A percentile compares a stretch with the other conserved stretches of the same genome.
These are phyloP conservation scores for Microcyclosporella mali DNA, from an alignment of 2,329 filamentous ascomycete species.

Conservation along the genomic window DNA sequence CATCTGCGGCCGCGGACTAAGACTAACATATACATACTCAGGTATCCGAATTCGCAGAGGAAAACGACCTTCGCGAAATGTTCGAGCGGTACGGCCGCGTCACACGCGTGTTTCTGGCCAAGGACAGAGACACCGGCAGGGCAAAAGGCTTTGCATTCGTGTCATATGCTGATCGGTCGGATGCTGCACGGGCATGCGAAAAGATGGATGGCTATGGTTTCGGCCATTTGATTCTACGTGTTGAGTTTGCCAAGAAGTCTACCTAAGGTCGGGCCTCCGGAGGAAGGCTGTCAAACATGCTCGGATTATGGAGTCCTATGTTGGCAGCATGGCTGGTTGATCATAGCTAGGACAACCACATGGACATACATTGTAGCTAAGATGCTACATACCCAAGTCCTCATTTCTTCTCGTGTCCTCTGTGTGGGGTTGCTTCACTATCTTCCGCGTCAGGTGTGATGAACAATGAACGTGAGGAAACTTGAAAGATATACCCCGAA, in stretches of 20 bases:
- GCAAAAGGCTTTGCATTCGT: slow-evolving; percentile 99
- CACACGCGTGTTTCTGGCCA: slow-evolving; percentile 94
- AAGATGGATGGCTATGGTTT: slow-evolving; percentile 97
- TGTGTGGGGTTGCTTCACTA: too few species aligned
- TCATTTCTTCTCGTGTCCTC: too few species aligned
- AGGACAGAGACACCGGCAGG: slow-evolving; percentile 90
- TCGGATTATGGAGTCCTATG: too few species aligned
- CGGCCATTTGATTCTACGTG: slow-evolving; percentile 77
- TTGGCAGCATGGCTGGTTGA: too few species aligned
- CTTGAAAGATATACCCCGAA: too few species aligned
- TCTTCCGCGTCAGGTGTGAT: too few species aligned
- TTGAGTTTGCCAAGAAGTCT: slow-evolving; percentile 73
- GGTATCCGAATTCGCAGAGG: slow-evolving; percentile 96
- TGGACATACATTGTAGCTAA: too few species aligned
- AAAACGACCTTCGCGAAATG: slow-evolving; percentile 90
- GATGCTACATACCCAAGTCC: too few species aligned
- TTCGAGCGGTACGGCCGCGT: slow-evolving; percentile 97
- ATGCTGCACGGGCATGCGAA: slow-evolving; percentile 86
- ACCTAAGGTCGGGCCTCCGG: too few species aligned
- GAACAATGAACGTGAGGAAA: too few species aligned
- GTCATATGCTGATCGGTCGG: slow-evolving; percentile 82
- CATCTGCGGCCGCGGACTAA: slow-evolving; percentile 18
- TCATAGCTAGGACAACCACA: too few species aligned
- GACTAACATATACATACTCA: slow-evolving; percentile 34
- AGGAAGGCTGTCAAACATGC: too few species aligned